A percentile compares a stretch with the other conserved stretches of the same genome.
Conservation (phyloP, 495 filamentous ascomycete species). For the Penicillium cataractarum region DNA sequence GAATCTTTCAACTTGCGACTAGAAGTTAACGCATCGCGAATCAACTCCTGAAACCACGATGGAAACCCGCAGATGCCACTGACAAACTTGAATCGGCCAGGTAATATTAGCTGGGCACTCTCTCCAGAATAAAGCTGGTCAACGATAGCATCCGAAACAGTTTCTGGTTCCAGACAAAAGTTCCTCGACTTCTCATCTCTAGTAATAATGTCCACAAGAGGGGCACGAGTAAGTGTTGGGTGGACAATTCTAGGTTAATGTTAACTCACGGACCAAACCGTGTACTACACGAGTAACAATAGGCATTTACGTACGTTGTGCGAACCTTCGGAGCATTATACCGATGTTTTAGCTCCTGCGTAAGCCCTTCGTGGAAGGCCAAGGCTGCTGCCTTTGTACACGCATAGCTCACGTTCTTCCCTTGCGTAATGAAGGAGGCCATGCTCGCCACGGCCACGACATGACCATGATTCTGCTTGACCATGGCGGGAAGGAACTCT, state of each 20-base stretch:
- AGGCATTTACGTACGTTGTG: constrained; percentile 14
- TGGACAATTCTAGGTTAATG: background rate
- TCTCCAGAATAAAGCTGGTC: background rate
- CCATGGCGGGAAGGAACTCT: constrained; percentile 58
- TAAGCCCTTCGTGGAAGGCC: constrained; percentile 48
- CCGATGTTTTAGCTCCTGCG: constrained; percentile 28
- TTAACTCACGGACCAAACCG: background rate
- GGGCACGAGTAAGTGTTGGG: background rate
- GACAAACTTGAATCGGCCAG: background rate
- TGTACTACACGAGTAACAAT: background rate
- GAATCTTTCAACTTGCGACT: background rate
- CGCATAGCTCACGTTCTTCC: constrained; percentile 46
- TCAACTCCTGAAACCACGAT: background rate
- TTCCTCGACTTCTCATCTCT: background rate
- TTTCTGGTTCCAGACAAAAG: constrained; percentile 3
- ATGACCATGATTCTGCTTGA: constrained; percentile 55
- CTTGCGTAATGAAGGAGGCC: constrained; percentile 43
- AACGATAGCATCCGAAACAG: constrained; percentile 1
- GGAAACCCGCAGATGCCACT: background rate
- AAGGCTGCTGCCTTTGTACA: constrained; percentile 50
- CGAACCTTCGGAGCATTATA: constrained; percentile 30
- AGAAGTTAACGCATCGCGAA: background rate
- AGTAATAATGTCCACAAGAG: background rate
- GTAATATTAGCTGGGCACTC: background rate
- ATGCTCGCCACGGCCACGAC: constrained; percentile 52